Percentiles rank a stretch among this genome's conserved stretches.
Conservation (phyloP, 208 protist genomes). For the Endotrypanum monterogeii region DNA sequence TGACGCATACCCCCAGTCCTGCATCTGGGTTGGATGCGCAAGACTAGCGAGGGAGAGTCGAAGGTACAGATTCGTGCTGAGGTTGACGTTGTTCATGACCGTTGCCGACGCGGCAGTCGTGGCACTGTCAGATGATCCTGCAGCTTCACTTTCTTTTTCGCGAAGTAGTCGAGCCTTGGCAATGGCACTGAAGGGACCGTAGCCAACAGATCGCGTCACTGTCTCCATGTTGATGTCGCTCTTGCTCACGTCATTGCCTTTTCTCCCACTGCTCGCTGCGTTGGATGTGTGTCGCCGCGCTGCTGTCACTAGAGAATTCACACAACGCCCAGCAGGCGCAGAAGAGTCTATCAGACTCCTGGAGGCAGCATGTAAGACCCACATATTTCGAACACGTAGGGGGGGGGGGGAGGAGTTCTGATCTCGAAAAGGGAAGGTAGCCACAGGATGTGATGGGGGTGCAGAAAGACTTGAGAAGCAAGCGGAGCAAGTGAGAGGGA, state of each 20-base stretch:
- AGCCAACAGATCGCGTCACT: conserved; percentile 31
- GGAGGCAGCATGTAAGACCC: neutral
- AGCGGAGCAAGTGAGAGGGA: no score
- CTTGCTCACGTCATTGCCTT: conserved; percentile 5
- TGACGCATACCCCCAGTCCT: conserved; percentile 39
- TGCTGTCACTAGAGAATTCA: neutral
- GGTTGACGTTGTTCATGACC: conserved; percentile 47
- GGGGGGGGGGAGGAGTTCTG: neutral
- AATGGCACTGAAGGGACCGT: conserved; percentile 64
- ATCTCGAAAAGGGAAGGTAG: no score
- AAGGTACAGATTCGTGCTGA: conserved; percentile 54
- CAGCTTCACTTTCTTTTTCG: conserved; percentile 5
- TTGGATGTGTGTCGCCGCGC: conserved; percentile 2
- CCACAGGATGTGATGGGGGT: neutral
- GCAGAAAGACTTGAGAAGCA: no score
- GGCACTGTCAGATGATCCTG: neutral
- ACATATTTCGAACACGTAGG: neutral
- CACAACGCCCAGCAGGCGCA: neutral
- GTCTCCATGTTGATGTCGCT: neutral
- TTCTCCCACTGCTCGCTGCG: neutral
- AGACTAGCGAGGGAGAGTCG: conserved; percentile 63
- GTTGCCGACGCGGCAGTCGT: conserved; percentile 15
- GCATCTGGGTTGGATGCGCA: conserved; percentile 62
- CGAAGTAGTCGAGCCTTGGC: conserved; percentile 32
- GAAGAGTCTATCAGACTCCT: neutral